Conservation (phyloP, 2,329 filamentous ascomycete genomes). For the Rhynchosporium secalis region DNA sequence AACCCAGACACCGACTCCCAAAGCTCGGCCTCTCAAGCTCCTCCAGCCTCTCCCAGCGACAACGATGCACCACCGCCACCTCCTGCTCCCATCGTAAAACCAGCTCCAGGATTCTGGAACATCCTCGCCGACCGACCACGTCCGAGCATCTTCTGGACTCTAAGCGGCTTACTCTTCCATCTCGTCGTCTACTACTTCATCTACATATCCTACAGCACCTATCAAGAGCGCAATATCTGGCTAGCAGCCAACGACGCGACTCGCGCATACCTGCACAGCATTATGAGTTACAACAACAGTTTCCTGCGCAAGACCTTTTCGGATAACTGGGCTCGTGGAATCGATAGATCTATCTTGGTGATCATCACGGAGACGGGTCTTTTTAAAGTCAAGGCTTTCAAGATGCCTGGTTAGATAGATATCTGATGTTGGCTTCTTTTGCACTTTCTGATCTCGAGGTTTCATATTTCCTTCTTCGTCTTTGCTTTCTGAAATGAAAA, state of each 20-base stretch:
- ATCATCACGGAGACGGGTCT: neutral
- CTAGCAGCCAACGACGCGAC: conserved; percentile 19
- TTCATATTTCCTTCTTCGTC: neutral
- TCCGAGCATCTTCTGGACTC: conserved; percentile 2
- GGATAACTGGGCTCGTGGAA: neutral
- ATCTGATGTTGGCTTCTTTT: neutral
- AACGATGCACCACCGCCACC: neutral
- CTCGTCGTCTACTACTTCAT: conserved; percentile 19
- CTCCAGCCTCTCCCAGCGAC: neutral
- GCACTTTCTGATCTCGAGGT: neutral
- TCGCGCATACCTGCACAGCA: conserved; percentile 6
- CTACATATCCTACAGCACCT: conserved; percentile 13
- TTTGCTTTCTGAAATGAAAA: no score
- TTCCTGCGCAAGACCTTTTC: conserved; percentile 9
- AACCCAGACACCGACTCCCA: neutral
- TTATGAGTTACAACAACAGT: conserved; percentile 1
- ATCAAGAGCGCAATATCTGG: conserved; percentile 20
- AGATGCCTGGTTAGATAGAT: conserved; percentile 20
- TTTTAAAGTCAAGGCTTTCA: conserved; percentile 11
- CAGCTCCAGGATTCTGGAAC: neutral
- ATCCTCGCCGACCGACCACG: neutral
- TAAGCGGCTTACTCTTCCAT: conserved; percentile 11
- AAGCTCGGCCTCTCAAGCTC: neutral
- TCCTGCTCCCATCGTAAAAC: neutral
- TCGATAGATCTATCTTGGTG: conserved; percentile 3